Evolutionary conservation across 129 eudicot genomes (phyloP).

Genomic region (Mikania micrantha): DNA sequence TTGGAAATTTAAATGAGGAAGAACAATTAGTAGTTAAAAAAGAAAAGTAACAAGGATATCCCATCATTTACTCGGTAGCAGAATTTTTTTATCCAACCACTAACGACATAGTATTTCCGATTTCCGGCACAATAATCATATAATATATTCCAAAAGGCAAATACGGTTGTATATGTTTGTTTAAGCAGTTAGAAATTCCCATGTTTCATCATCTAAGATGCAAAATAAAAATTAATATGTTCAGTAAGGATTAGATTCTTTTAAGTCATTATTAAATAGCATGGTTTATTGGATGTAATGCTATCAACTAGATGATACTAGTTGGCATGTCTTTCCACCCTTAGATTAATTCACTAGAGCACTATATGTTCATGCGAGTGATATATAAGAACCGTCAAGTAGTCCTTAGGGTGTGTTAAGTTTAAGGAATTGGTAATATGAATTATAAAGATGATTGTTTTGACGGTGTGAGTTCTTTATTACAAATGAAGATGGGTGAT

Average conservation of each 20-base stretch:
- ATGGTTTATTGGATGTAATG: not conserved
- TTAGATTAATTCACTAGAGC: not conserved
- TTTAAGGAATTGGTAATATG: not conserved
- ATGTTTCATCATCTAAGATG: not conserved
- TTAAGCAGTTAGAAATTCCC: not conserved
- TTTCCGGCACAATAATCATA: not conserved
- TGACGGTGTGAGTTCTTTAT: not conserved
- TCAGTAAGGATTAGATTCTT: not conserved
- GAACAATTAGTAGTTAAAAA: not conserved
- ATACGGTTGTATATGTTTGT: not conserved
- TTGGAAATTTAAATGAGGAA: constrained; percentile 1
- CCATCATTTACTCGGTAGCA: not conserved
- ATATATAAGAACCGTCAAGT: constrained; percentile 1
- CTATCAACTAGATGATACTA: not conserved
- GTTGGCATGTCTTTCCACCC: not conserved
- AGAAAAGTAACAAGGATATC: not conserved
- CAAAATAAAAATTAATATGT: not conserved
- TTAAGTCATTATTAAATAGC: not conserved
- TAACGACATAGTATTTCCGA: not conserved
- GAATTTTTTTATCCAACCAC: not conserved
- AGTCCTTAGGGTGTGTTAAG: not conserved
- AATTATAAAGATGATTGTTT: not conserved
- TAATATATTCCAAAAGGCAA: not conserved
- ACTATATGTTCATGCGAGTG: not conserved
- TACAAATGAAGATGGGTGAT: not conserved